A percentile compares a stretch with the other conserved stretches of the same genome.
These are phyloP conservation scores for Microascus cirrosus DNA, from an alignment of 2,329 filamentous ascomycete genomes.

Conservation along the genomic window DNA sequence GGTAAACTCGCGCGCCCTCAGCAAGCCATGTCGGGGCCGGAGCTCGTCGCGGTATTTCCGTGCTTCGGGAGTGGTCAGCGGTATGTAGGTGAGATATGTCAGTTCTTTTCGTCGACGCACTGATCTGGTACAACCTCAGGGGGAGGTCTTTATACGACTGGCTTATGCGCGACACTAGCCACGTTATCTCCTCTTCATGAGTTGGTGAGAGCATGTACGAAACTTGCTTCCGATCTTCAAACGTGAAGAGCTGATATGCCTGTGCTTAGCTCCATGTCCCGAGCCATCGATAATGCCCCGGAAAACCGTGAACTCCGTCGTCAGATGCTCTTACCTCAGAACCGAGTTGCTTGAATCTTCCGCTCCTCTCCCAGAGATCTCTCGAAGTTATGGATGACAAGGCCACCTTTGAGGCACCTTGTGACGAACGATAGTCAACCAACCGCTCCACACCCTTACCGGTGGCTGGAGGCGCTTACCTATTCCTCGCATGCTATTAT, in stretches of 20 bases:
- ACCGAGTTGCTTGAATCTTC: constrained; percentile 60
- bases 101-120: constrained; percentile 29
- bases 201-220: constrained; percentile 77
- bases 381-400: constrained; percentile 81
- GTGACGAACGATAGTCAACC: background rate
- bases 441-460: background rate
- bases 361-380: constrained; percentile 70
- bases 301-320: background rate
- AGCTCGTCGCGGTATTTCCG: constrained; percentile 93
- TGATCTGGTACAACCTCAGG: constrained; percentile 80
- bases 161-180: constrained; percentile 59
- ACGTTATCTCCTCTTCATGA: constrained; percentile 93
- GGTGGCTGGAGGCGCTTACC: constrained; percentile 31
- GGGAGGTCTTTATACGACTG: constrained; percentile 82
- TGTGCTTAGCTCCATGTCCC: constrained; percentile 9
- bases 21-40: constrained; percentile 74
- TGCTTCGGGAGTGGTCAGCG: constrained; percentile 33
- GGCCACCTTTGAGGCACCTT: constrained; percentile 68
- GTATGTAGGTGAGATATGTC: background rate
- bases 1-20: constrained; percentile 81
- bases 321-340: constrained; percentile 49
- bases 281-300: background rate
- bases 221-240: constrained; percentile 66
- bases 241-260: constrained; percentile 58
- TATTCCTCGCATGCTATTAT: constrained; percentile 74